Conservation (phyloP, 345 rosid species). For the Melaleuca alternifolia region DNA sequence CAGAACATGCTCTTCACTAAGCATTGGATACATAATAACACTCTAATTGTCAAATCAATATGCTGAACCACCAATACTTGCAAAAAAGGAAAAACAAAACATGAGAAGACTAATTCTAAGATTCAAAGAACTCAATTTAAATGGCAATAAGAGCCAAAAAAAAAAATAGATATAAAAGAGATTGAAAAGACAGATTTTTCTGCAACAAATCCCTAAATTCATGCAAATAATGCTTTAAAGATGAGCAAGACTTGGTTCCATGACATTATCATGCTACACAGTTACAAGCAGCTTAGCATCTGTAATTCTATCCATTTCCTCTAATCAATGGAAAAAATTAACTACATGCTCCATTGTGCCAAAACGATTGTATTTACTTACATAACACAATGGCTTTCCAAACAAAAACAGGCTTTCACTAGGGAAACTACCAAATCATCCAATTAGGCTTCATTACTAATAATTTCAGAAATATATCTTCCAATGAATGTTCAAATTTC, state of each 20-base stretch:
- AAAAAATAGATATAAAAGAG: background rate
- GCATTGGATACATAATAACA: background rate
- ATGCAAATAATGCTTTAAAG: background rate
- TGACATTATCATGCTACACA: background rate
- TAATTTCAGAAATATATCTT: background rate
- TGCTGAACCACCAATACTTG: background rate
- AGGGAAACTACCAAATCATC: background rate
- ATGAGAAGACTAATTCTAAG: background rate
- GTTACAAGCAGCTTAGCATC: background rate
- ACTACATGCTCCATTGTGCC: background rate
- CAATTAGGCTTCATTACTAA: background rate
- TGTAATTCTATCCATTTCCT: background rate
- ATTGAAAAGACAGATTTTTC: background rate
- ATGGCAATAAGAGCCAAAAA: background rate
- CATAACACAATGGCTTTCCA: background rate
- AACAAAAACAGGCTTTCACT: background rate
- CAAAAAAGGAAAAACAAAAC: background rate
- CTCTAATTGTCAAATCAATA: background rate
- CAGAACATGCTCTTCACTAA: background rate
- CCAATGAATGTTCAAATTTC: background rate
- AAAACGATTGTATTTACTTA: background rate
- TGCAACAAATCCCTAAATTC: background rate
- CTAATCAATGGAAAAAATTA: background rate
- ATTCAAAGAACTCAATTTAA: background rate
- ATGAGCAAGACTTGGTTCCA: background rate